A percentile compares a stretch with the other conserved stretches of the same genome.
These are phyloP conservation scores for Gossypium schwendimanii DNA, from an alignment of 441 rosid genomes.

Conservation along the genomic window DNA sequence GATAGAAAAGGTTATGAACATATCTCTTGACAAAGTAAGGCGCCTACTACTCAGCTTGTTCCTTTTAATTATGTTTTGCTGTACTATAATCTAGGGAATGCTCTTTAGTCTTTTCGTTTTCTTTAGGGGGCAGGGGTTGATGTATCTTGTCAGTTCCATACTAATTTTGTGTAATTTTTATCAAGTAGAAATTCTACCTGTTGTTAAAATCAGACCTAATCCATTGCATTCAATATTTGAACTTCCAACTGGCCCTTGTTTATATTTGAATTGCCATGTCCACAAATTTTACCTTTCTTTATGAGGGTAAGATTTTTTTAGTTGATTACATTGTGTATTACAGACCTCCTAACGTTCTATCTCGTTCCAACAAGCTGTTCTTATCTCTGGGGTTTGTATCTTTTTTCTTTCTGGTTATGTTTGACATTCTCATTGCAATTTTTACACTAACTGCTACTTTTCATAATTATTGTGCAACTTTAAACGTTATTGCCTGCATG, in stretches of 20 bases:
- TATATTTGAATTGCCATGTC: neutral
- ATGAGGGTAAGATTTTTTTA: neutral
- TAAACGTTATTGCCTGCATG: neutral
- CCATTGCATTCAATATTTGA: neutral
- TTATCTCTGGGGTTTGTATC: neutral
- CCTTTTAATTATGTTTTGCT: neutral
- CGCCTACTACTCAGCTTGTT: neutral
- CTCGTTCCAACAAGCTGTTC: neutral
- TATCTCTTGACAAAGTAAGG: constrained; percentile 69
- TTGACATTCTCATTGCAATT: neutral
- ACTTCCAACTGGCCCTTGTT: neutral
- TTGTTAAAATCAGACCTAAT: neutral
- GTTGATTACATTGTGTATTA: neutral
- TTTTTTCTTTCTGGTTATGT: neutral
- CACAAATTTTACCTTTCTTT: neutral
- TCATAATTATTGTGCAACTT: neutral
- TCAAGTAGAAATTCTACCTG: neutral
- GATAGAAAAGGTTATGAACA: constrained; percentile 48
- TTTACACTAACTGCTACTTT: neutral
- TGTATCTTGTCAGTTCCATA: neutral
- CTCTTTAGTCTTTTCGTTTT: neutral
- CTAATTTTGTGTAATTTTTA: too few relatives aligned
- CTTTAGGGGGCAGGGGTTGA: neutral
- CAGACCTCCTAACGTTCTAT: neutral
- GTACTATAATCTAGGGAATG: neutral